phyloP scores from a whole-genome alignment of 1,139 yeast genomes.

The Suhomyces panamericanus region DNA sequence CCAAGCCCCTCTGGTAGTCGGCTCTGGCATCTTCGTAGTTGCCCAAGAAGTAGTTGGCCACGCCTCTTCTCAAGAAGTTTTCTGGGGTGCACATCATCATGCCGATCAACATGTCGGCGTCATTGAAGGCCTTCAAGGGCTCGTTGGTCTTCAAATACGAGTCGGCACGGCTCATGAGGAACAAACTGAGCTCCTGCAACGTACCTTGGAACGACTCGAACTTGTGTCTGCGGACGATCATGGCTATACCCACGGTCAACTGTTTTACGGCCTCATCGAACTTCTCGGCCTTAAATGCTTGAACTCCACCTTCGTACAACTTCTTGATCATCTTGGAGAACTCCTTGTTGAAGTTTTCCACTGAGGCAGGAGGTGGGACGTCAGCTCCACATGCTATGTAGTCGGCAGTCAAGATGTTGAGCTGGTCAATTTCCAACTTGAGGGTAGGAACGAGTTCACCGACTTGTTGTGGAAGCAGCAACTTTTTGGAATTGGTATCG shows the following conservation, averaged over 20 bases:
- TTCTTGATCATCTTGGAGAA: constrained; percentile 68
- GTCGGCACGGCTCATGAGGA: constrained; percentile 81
- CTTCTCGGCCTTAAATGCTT: constrained; percentile 60
- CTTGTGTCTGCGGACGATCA: constrained; percentile 77
- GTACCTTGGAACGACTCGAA: constrained; percentile 85
- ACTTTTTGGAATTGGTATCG: constrained; percentile 32
- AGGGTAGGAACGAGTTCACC: constrained; percentile 29
- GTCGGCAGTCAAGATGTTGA: constrained; percentile 63
- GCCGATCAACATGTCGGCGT: constrained; percentile 69
- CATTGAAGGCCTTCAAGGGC: constrained; percentile 75
- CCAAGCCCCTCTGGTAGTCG: constrained; percentile 75
- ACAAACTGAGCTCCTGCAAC: constrained; percentile 70
- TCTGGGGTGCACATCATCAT: constrained; percentile 71
- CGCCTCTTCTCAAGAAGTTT: constrained; percentile 79
- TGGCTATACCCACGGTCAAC: constrained; percentile 74
- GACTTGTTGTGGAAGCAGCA: constrained; percentile 27
- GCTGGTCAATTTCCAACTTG: constrained; percentile 55
- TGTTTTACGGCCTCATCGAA: constrained; percentile 72
- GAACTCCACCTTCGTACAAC: constrained; percentile 71
- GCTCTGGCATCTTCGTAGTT: constrained; percentile 71
- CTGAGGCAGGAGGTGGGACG: constrained; percentile 66
- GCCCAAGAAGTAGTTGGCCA: constrained; percentile 68
- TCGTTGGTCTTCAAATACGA: constrained; percentile 66
- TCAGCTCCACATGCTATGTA: constrained; percentile 61
- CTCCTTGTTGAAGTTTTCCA: constrained; percentile 54